phyloP scores from a whole-genome alignment of 2,329 filamentous ascomycete species.

The Orbilia oligospora region DNA sequence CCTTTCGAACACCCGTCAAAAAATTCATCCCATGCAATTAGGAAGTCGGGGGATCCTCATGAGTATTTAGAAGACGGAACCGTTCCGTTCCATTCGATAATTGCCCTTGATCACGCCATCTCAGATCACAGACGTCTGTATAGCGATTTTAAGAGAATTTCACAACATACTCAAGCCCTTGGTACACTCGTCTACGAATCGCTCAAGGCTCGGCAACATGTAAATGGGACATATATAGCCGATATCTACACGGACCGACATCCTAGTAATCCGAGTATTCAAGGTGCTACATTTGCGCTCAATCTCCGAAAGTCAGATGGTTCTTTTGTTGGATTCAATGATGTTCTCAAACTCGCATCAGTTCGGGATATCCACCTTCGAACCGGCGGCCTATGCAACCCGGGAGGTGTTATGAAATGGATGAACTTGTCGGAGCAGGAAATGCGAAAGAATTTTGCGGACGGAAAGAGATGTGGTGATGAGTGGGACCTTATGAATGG shows the following conservation, averaged over 20 bases:
- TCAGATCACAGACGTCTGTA: constrained; percentile 79
- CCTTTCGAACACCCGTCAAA: constrained; percentile 68
- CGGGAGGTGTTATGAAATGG: constrained; percentile 82
- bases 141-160: constrained; percentile 78
- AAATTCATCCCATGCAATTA: constrained; percentile 82
- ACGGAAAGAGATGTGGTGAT: constrained; percentile 85
- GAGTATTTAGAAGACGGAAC: constrained; percentile 92
- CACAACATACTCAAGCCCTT: constrained; percentile 79
- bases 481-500: constrained; percentile 86
- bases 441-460: constrained; percentile 85
- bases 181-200: constrained; percentile 73
- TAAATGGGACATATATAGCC: constrained; percentile 77
- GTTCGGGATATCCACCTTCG: constrained; percentile 86
- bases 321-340: constrained; percentile 82
- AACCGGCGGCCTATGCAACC: constrained; percentile 92
- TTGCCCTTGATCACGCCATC: constrained; percentile 83
- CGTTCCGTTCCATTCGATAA: constrained; percentile 88
- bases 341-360: constrained; percentile 87
- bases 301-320: constrained; percentile 80
- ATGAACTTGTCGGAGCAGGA: constrained; percentile 84
- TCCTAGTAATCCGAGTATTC: constrained; percentile 67
- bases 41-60: constrained; percentile 80
- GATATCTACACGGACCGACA: constrained; percentile 73
- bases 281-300: constrained; percentile 86
- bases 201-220: constrained; percentile 76